These are phyloP conservation scores for Jamesozyma spencerorum DNA, from an alignment of 805 yeast genomes.

Conservation along the genomic window DNA sequence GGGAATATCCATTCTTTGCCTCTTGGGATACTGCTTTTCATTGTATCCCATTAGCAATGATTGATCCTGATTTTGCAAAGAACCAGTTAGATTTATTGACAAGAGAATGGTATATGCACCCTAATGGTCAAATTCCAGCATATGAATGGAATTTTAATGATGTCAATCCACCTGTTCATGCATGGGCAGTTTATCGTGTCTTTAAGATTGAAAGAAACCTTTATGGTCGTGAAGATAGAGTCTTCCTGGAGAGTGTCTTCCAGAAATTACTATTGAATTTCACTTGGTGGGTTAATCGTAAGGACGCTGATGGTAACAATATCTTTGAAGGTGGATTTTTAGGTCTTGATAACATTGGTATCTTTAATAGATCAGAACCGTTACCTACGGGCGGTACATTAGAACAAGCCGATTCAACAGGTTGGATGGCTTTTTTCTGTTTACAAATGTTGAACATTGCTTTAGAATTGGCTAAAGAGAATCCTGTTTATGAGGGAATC, in stretches of 20 bases:
- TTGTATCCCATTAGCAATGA: slow-evolving; percentile 85
- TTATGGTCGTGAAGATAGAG: slow-evolving; percentile 72
- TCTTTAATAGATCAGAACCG: slow-evolving; percentile 87
- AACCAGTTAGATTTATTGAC: slow-evolving; percentile 77
- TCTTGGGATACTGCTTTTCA: slow-evolving; percentile 98
- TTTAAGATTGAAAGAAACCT: slow-evolving; percentile 79
- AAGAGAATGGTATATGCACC: slow-evolving; percentile 96
- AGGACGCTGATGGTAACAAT: slow-evolving; percentile 77
- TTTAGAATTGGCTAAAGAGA: slow-evolving; percentile 74
- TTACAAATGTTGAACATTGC: slow-evolving; percentile 90
- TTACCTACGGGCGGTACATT: slow-evolving; percentile 84
- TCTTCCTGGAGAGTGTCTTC: slow-evolving; percentile 83
- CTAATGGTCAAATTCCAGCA: slow-evolving; percentile 95
- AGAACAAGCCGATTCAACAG: slow-evolving; percentile 93
- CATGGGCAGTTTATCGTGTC: slow-evolving; percentile 86
- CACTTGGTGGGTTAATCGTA: slow-evolving; percentile 96
- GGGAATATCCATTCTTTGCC: slow-evolving; percentile 94
- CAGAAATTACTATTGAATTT: slow-evolving; percentile 82
- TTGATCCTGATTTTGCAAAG: slow-evolving; percentile 88
- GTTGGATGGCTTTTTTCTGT: slow-evolving; percentile 94
- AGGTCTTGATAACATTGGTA: slow-evolving; percentile 87
- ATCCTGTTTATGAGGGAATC: slow-evolving; percentile 83
- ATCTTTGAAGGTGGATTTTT: slow-evolving; percentile 91
- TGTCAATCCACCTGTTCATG: slow-evolving; percentile 96
- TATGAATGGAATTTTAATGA: slow-evolving; percentile 94